phyloP scores from a whole-genome alignment of 2,329 filamentous ascomycete genomes.

The Colletotrichum lupini region DNA sequence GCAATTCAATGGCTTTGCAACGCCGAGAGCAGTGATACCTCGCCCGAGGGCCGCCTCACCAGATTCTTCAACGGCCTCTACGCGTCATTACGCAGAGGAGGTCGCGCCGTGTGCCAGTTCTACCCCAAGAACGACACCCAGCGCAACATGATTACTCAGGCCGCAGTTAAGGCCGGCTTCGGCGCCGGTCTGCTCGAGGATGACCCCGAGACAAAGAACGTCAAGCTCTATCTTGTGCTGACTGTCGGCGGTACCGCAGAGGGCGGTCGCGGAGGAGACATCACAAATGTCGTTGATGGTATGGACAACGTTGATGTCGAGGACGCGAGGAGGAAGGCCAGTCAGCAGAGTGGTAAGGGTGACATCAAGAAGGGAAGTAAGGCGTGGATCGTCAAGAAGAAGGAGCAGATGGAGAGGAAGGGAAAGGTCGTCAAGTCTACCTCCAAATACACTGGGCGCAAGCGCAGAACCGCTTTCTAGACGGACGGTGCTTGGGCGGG shows the following conservation, averaged over 20 bases:
- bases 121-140: slow-evolving; percentile 97
- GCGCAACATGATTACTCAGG: slow-evolving; percentile 89
- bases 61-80: slow-evolving; percentile 96
- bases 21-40: slow-evolving; percentile 88
- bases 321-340: slow-evolving; percentile 70
- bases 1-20: slow-evolving; percentile 99
- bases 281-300: slow-evolving; percentile 88
- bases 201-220: slow-evolving; percentile 95
- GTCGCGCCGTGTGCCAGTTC: slow-evolving; percentile 94
- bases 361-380: slow-evolving; percentile 84
- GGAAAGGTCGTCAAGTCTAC: slow-evolving; percentile 93
- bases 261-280: slow-evolving; percentile 74
- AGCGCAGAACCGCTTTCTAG: slow-evolving; percentile 82
- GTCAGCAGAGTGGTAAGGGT: slow-evolving; percentile 57
- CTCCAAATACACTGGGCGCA: slow-evolving; percentile 94
- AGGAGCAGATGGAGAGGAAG: slow-evolving; percentile 93
- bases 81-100: slow-evolving; percentile 83
- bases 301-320: slow-evolving; percentile 90
- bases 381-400: slow-evolving; percentile 86
- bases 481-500: neutral
- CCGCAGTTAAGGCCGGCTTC: slow-evolving; percentile 93
- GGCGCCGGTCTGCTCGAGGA: slow-evolving; percentile 95
- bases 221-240: slow-evolving; percentile 94
- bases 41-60: slow-evolving; percentile 78
- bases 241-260: slow-evolving; percentile 78